These are phyloP conservation scores for Porogramme epimiltina DNA, from an alignment of 1,284 basidiomycete genomes.

Conservation along the genomic window DNA sequence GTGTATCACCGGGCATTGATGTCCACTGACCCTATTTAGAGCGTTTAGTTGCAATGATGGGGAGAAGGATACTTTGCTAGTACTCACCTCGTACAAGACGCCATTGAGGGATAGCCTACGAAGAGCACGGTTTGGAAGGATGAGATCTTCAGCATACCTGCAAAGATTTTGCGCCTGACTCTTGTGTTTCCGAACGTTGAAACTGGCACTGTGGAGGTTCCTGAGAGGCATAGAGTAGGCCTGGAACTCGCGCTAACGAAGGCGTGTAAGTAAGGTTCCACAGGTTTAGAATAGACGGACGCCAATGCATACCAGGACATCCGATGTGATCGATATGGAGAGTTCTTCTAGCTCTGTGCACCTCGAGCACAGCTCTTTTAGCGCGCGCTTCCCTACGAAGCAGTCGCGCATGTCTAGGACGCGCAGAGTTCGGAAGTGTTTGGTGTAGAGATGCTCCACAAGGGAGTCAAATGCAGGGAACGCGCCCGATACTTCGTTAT, in stretches of 20 bases:
- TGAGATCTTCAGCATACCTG: neutral
- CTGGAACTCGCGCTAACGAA: no score
- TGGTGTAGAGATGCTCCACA: slow-evolving; percentile 40
- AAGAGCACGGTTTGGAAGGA: neutral
- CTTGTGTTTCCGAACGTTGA: neutral
- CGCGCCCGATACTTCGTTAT: slow-evolving; percentile 27
- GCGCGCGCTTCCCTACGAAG: slow-evolving; percentile 33
- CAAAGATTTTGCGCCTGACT: neutral
- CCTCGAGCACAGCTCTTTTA: slow-evolving; percentile 19
- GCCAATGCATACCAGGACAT: slow-evolving; percentile 15
- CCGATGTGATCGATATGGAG: slow-evolving; percentile 7
- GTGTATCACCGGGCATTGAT: neutral
- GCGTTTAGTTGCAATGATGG: neutral
- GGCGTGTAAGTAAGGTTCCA: no score
- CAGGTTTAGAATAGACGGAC: neutral
- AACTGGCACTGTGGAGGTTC: neutral
- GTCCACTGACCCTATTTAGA: neutral
- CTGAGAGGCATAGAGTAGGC: no score
- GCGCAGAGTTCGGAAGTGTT: slow-evolving; percentile 39
- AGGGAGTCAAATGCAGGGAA: slow-evolving; percentile 41
- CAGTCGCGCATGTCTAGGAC: slow-evolving; percentile 37
- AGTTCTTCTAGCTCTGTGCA: slow-evolving; percentile 21
- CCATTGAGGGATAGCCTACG: neutral
- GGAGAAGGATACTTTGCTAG: neutral
- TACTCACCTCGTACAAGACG: neutral